Base-by-base conservation (phyloP, 148 eudicot species). In the Camellia granthamiana region DNA sequence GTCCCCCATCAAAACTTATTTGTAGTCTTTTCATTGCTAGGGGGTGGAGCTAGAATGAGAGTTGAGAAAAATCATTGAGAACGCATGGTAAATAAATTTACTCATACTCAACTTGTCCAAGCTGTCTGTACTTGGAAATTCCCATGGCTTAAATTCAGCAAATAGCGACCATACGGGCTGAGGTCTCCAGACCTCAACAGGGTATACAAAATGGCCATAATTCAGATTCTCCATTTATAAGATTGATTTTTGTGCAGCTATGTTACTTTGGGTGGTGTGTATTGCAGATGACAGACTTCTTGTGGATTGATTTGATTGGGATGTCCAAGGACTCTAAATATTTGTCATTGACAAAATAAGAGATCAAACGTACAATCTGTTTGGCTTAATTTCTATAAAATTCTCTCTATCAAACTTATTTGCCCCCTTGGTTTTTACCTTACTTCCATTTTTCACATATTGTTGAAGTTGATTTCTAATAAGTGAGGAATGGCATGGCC, bases 61-160 rank as follows among this genome's bases (percentile, higher is more conserved):
- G n/a, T 49, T 71, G 74, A 47, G 41, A 49, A 56, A 71, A 71
- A 21, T 72, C 16, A 38, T 72, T 52, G 75, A 52, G 60, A 51
- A 54, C 10, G 55, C 8, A 9, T 1, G 43, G 18, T 72, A 21
- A 72, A 21, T 72, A 12, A 19, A 19, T 51, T 21, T 72, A 52
- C 11, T 42, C 60, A 72, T 21, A 54, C 42, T 5, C n/a, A 21
- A 19, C 75, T 49, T 71, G 56, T 49, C 58, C 21, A 49, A 51
- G 59, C 23, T 72, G 60, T 13, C 43, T 72, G 12, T 72, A 52
- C 75, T 52, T 72, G 43, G 43, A 52, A 72, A 72, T 72, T 19
- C 8, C n/a, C 52, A 12, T 41, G 42, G 76, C 60, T 23, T 54
- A 11, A 3, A 52, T 51, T 51, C 15, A 3, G 13, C 13, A 14